Base-by-base conservation (phyloP, 768 basidiomycete species). In the Dioszegia aurantiaca region DNA sequence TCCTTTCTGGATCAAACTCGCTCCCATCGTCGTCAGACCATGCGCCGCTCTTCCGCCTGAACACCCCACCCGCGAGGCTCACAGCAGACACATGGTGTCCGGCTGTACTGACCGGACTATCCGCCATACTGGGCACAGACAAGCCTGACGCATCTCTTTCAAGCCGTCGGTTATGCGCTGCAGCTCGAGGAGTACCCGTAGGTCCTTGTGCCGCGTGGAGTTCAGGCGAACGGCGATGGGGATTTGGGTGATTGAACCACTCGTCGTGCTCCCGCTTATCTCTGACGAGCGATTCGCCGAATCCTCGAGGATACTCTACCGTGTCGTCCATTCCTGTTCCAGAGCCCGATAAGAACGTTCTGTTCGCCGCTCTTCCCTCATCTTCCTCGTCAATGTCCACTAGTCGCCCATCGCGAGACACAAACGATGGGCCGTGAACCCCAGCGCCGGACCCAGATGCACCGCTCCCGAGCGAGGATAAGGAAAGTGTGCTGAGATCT, bases 11-110 rank as follows among this genome's bases (percentile, higher is more conserved):
- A 51, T 75, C 73, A 51, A 67, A 75, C 44, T 75, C 73, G 40
- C 86, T 86, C 37, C 85, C 87, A 70, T 85, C 87, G 37, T 86
- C 87, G 39, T 86, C 85, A 28, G 85, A 87, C 73, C 85, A 87
- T 2, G 44, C 56, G 14, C 48, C 72, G 81, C 47, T 41, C 17
- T 41, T 56, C 2, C 84, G 80, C 1, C 80, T 81, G 36, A 82
- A 85, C 10, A 94, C 81, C 0, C 92, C 91, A 3, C 90, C 89
- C 52, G 83, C 87, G 17, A 95, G 81, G 0, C 92, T 94, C 52
- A 94, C 80, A 2, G 84, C 89, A 62, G 87, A 89, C 24, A 89
- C 90, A 77, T 95, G 92, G 75, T 95, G 92, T 1, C 86, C 89
- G 9, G 84, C 85, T 0, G 91, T 93, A 0, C 89, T 91, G 58